Conservation (phyloP, 2,329 filamentous ascomycete species). For the Penicillium sp. region DNA sequence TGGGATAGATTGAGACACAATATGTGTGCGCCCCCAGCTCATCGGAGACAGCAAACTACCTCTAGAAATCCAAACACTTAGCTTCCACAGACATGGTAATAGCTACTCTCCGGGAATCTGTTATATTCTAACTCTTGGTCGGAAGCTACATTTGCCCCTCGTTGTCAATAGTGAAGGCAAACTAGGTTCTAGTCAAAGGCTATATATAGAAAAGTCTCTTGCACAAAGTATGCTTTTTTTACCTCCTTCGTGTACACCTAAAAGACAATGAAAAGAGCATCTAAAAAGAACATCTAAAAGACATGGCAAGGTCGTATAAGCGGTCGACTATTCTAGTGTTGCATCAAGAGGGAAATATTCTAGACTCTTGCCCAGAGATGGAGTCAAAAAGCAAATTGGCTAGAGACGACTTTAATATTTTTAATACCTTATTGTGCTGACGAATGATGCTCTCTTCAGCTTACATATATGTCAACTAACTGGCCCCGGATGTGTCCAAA, state of each 20-base stretch:
- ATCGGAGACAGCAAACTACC: background rate
- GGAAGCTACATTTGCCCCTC: background rate
- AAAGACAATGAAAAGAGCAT: no score
- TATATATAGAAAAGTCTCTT: no score
- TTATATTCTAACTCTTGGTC: background rate
- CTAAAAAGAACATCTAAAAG: no score
- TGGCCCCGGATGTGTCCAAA: background rate
- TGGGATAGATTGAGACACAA: background rate
- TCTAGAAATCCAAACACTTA: background rate
- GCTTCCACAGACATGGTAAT: background rate
- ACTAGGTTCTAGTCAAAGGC: slow-evolving; percentile 4
- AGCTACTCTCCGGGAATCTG: background rate
- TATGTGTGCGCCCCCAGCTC: background rate
- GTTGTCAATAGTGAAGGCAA: background rate
- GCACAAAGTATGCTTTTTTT: no score
- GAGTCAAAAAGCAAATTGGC: background rate
- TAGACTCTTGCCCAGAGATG: slow-evolving; percentile 9
- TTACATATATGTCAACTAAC: background rate
- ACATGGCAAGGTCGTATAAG: no score
- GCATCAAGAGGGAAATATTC: slow-evolving; percentile 13
- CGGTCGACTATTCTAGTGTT: background rate
- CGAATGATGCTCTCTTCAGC: slow-evolving; percentile 1
- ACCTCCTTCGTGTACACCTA: no score
- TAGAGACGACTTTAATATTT: slow-evolving; percentile 1
- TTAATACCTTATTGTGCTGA: slow-evolving; percentile 1